Percentiles rank a stretch among this genome's conserved stretches.
These are phyloP conservation scores for Fraxinus paxiana DNA, from an alignment of 305 asterid species.

Conservation along the genomic window DNA sequence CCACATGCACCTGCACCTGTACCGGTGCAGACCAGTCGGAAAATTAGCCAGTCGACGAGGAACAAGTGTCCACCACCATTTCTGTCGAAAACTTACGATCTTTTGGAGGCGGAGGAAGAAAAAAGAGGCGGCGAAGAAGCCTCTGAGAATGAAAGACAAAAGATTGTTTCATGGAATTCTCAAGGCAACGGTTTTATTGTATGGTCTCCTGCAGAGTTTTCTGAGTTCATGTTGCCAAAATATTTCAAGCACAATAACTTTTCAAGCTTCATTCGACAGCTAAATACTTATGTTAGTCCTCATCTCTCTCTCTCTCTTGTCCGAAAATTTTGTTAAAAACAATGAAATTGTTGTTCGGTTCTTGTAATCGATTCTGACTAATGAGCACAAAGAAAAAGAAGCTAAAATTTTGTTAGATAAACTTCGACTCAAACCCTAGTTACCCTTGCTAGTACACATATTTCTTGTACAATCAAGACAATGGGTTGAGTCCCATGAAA, in stretches of 20 bases:
- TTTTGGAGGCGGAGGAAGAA: conserved; percentile 44
- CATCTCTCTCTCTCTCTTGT: no score
- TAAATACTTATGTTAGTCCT: conserved; percentile 41
- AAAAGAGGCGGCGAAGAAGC: neutral
- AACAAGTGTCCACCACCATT: conserved; percentile 56
- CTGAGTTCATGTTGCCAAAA: conserved; percentile 34
- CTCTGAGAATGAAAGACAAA: neutral
- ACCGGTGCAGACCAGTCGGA: neutral
- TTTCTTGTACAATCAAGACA: neutral
- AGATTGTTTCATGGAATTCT: conserved; percentile 45
- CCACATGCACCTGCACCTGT: conserved; percentile 9
- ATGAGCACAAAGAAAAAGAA: neutral
- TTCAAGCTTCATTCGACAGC: conserved; percentile 42
- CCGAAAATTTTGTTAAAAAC: neutral
- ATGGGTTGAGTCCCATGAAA: neutral
- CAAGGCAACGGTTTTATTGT: conserved; percentile 41
- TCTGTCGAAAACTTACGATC: conserved; percentile 51
- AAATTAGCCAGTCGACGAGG: conserved; percentile 19
- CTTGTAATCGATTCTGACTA: neutral
- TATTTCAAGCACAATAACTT: conserved; percentile 48
- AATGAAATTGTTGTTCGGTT: neutral
- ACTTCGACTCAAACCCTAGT: neutral
- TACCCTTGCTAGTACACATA: neutral
- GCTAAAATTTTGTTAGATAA: neutral
- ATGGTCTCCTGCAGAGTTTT: conserved; percentile 46